Evolutionary conservation across 148 eudicot genomes (phyloP), one percentile per base, ranked within the genome.

Genomic region (Vaccinium macrocarpon): DNA sequence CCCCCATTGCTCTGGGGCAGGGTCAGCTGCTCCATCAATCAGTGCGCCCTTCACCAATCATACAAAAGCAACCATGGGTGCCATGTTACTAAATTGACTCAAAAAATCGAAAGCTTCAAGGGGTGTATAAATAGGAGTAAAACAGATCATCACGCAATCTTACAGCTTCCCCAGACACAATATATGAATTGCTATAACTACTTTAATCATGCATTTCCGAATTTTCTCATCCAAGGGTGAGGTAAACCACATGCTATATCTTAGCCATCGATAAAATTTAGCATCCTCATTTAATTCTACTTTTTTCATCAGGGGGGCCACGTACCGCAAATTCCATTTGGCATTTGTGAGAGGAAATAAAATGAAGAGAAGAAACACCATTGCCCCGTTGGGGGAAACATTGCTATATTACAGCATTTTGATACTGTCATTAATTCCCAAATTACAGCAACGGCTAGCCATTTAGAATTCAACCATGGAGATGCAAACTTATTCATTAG

Each of bases 11-110:
- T 95, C 98, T 61, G 99, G 99, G 73, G 94, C 88, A 29, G 98
- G 99, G 87, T 97, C 97, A 46, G 98, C 98, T 81, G 99, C 98
- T 86, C 99, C 99, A 83, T 94, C 95, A 78, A 97, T 93, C 88
- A 97, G 86, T 76, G 94, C 90, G 78, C 90, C 99, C 99, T 97
- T 86, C 53, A 88, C 64, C 38, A 83, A 83, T 83, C 72, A 82
- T 55, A 86, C 29, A 84, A 52, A 32, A 68, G 21, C 66, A 64
- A 55, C 79, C 84, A 82, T 23, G 19, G 6, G n/a, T 50, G 49
- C 13, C 6, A 81, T 68, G 73, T 68, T 14, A 68, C 38, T 71
- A 70, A 50, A 51, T 71, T 52, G 59, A 19, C 0, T 21, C 32
- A 55, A 64, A 73, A 73, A 81, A 52, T 42, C 7, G 8, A 32